Base-by-base conservation (phyloP, 129 eudicot species). In the Chrysanthemum makinoi region DNA sequence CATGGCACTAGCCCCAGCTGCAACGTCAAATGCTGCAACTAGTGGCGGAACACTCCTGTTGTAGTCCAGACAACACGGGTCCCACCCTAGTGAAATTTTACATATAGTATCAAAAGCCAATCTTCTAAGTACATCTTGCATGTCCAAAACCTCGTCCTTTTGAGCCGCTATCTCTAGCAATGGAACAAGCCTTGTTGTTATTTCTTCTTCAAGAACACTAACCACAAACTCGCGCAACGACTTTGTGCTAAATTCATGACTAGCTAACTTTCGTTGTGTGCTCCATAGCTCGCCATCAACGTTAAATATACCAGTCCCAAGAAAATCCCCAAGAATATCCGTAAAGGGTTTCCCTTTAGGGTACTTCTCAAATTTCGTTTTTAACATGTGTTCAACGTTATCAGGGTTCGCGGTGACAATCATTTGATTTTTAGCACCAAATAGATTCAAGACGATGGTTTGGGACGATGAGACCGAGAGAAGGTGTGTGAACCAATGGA, bases 401-500 rank as follows among this genome's bases (percentile, higher is more conserved):
- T 48, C 59, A 0, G 98, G 96, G 73, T 93, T 89, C 0, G 96
- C 95, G 6, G 98, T 93, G 5, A 89, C 81, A 8, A 87, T 72
- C 78, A 80, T 83, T 47, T 83, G 81, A 16, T 72, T 77, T 33
- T 63, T 77, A 17, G 60, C 20, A 14, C 96, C 96, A 18, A 85
- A 68, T 0, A 88, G 82, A 26, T 56, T 48, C 17, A 89, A 55
- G 9, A 67, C 77, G 54, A 89, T 82, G n/a, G 96, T 93, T 70
- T 76, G 87, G 0, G 85, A 66, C 0, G 89, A 81, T 0, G 98
- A 89, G 0, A 46, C n/a, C 0, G 85, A 53, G 5, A 93, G 79
- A 58, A 93, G 83, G 33, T 89, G 76, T 12, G 98, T 93, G 90
- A 85, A 89, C 98, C 98, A 93, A 49, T 93, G 86, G 16, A 89